Percentiles rank a stretch among this genome's conserved stretches.
Evolutionary conservation across 1,139 yeast genomes (phyloP).

Genomic region (Zygosaccharomyces pseudobailii): DNA sequence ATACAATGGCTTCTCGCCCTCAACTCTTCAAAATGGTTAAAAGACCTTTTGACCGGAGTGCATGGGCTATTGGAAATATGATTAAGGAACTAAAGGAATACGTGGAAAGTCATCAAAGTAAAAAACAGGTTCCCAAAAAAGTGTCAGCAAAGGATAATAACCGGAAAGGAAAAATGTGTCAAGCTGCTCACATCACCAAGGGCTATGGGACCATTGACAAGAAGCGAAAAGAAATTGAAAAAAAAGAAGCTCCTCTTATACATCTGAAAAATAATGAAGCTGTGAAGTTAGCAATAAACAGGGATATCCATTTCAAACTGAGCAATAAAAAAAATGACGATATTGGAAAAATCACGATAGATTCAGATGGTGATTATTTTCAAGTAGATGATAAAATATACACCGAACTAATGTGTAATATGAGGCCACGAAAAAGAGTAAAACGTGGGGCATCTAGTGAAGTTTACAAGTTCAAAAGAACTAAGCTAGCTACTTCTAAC

Average conservation of each 20-base stretch:
- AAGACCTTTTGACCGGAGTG: constrained; percentile 17
- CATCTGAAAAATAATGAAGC: not conserved
- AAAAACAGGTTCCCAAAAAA: not conserved
- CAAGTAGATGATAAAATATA: constrained; percentile 10
- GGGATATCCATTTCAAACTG: constrained; percentile 6
- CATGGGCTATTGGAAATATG: constrained; percentile 12
- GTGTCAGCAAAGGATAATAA: not conserved
- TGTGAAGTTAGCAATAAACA: constrained; percentile 1
- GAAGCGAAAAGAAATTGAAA: not conserved
- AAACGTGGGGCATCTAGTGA: not conserved
- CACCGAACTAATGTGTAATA: not conserved
- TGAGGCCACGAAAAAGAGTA: not conserved
- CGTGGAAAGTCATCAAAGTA: constrained; percentile 5
- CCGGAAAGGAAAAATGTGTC: not conserved
- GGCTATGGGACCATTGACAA: too few species aligned
- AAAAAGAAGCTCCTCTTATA: not conserved
- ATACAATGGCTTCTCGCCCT: constrained; percentile 21
- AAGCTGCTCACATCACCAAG: too few species aligned
- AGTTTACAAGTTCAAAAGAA: not conserved
- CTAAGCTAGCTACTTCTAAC: not conserved
- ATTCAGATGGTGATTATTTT: constrained; percentile 13
- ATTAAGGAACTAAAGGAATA: constrained; percentile 18
- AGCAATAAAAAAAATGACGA: not conserved
- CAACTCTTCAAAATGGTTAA: constrained; percentile 21
- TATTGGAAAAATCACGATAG: constrained; percentile 12